Evolutionary conservation across 108 stramenopile genomes (phyloP).

Genomic region (Mediolabrus comicus): DNA sequence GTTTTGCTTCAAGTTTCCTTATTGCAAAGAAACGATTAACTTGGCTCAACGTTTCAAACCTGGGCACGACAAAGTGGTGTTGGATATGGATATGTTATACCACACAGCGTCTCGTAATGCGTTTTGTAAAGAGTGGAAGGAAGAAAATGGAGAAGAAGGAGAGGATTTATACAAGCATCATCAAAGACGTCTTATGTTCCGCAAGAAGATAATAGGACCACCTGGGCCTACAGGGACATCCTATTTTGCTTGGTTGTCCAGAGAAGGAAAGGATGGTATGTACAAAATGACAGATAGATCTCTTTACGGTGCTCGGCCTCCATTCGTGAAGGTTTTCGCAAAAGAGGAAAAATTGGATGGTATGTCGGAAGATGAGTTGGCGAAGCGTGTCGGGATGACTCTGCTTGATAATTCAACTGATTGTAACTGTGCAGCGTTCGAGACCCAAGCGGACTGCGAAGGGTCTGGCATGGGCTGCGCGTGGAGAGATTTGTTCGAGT

Average conservation of each 20-base stretch:
- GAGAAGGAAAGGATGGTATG: constrained; percentile 54
- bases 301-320: constrained; percentile 54
- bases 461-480: constrained; percentile 37
- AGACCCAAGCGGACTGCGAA: constrained; percentile 50
- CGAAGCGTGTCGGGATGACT: constrained; percentile 39
- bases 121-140: constrained; percentile 61
- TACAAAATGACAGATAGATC: constrained; percentile 67
- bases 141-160: constrained; percentile 52
- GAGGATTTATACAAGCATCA: constrained; percentile 56
- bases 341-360: constrained; percentile 61
- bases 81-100: constrained; percentile 56
- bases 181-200: constrained; percentile 45
- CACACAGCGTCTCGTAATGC: constrained; percentile 46
- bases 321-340: constrained; percentile 57
- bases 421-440: constrained; percentile 54
- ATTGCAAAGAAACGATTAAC: constrained; percentile 55
- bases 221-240: constrained; percentile 48
- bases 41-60: constrained; percentile 59
- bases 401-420: constrained; percentile 45
- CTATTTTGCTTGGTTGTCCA: constrained; percentile 46
- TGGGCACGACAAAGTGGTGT: constrained; percentile 55
- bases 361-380: constrained; percentile 49
- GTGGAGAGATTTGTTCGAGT: constrained; percentile 24
- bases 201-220: constrained; percentile 60
- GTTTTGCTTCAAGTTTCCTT: constrained; percentile 60